phyloP scores from a whole-genome alignment of 345 rosid genomes.

The Rhodamnia rubescens region DNA sequence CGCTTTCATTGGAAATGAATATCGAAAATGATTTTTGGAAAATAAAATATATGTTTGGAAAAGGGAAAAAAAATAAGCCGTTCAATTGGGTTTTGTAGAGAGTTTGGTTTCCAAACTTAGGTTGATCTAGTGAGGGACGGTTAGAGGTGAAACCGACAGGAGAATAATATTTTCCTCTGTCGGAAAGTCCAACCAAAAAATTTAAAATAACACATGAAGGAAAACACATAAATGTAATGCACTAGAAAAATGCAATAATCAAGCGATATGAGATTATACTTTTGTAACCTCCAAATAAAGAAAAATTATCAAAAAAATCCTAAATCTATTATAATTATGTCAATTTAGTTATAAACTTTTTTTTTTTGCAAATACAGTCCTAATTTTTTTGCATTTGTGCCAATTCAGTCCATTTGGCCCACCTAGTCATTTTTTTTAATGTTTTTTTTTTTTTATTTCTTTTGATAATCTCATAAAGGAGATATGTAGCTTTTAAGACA shows the following conservation, averaged over 20 bases:
- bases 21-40: not conserved
- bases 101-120: not conserved
- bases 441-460: no score
- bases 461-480: no score
- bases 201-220: no score
- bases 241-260: not conserved
- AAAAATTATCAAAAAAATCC: no score
- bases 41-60: not conserved
- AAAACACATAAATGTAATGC: no score
- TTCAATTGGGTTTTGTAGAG: not conserved
- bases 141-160: not conserved
- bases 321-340: no score
- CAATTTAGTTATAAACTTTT: no score
- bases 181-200: not conserved
- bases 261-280: not conserved
- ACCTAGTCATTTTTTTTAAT: no score
- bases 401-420: no score
- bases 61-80: not conserved
- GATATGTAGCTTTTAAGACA: not conserved
- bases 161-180: not conserved
- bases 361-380: no score
- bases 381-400: no score
- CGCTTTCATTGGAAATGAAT: not conserved
- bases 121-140: not conserved
- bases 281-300: no score